Evolutionary conservation across 306 rosid species (phyloP).

Genomic region (Senna tora): DNA sequence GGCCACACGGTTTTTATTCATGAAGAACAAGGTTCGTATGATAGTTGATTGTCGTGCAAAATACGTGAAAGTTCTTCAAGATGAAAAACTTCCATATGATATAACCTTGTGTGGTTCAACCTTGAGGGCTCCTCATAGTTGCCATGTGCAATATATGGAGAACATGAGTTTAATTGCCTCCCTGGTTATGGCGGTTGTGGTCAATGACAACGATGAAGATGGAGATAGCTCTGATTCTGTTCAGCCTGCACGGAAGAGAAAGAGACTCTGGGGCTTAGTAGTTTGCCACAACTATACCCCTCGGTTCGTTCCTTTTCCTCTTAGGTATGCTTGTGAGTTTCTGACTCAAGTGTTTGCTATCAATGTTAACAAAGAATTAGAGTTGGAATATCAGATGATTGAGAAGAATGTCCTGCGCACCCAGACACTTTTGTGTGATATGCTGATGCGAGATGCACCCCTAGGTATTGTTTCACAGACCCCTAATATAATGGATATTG

Average conservation of each 20-base stretch:
- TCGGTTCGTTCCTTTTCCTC: slow-evolving; percentile 95
- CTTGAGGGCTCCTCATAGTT: slow-evolving; percentile 90
- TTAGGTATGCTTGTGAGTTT: slow-evolving; percentile 96
- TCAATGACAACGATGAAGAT: slow-evolving; percentile 89
- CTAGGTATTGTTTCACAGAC: slow-evolving; percentile 84
- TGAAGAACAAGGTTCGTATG: slow-evolving; percentile 93
- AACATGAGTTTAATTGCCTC: slow-evolving; percentile 94
- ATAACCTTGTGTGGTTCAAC: slow-evolving; percentile 93
- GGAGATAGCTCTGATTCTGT: slow-evolving; percentile 57
- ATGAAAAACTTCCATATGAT: slow-evolving; percentile 72
- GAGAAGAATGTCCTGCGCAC: slow-evolving; percentile 94
- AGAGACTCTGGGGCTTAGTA: slow-evolving; percentile 93
- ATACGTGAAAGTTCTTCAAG: slow-evolving; percentile 79
- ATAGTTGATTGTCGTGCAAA: slow-evolving; percentile 91
- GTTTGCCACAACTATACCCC: slow-evolving; percentile 95
- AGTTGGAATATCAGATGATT: slow-evolving; percentile 76
- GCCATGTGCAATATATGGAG: slow-evolving; percentile 82
- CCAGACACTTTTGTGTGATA: slow-evolving; percentile 88
- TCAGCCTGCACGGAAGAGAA: slow-evolving; percentile 79
- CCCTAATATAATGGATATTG: slow-evolving; percentile 95
- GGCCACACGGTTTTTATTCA: slow-evolving; percentile 84
- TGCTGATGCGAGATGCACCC: slow-evolving; percentile 96
- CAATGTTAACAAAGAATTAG: slow-evolving; percentile 90
- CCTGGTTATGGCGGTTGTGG: slow-evolving; percentile 88
- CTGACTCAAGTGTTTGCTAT: slow-evolving; percentile 95